Base-by-base conservation (phyloP, 2,329 filamentous ascomycete species). In the Beauveria scarabaeidicola region DNA sequence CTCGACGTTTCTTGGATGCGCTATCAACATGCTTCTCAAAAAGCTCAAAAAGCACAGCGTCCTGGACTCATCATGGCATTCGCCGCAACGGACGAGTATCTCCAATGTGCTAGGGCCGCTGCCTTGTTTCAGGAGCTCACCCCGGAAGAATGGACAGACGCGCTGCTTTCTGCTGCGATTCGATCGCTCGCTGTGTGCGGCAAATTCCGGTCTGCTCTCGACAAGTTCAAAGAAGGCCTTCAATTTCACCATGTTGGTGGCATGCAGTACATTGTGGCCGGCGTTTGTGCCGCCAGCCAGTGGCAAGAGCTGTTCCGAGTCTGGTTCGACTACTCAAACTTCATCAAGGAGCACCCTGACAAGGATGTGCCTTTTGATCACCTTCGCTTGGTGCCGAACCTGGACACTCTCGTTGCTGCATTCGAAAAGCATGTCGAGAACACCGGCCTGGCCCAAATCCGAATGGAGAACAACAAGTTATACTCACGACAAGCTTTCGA, bases 71-170 rank as follows among this genome's bases (percentile, higher is more conserved):
- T 81, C 1, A 58, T 69, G 2, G 77, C 77, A 51, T 72, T 83
- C 10, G 70, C 76, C 6, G 69, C 64, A 17, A 80, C 79, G 3
- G 67, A 66, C 5, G 73, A 74, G n/a, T 64, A 74, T 9, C 68
- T 76, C 3, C 78, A 82, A 52, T 74, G 74, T 1, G 72, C 72
- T 65, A 75, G 78, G 59, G 72, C 79, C n/a, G 67, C 73, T 4
- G 71, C 76, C 3, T 61, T 82, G 2, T 79, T 82, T 54, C 68
- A 69, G 2, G 67, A 73, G 32, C 66, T 79, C 2, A 65, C 71
- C 0, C 40, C 64, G 2, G 63, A 70, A 0, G 60, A 68, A 7
- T 81, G 78, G 79, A 72, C 74, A 17, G 67, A 76, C 13, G 65
- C 70, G 3, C 60, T 73, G 4, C 71, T 81, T 3, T 65, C 72